Evolutionary conservation across 306 rosid species (phyloP).

Genomic region (Alnus glutinosa): DNA sequence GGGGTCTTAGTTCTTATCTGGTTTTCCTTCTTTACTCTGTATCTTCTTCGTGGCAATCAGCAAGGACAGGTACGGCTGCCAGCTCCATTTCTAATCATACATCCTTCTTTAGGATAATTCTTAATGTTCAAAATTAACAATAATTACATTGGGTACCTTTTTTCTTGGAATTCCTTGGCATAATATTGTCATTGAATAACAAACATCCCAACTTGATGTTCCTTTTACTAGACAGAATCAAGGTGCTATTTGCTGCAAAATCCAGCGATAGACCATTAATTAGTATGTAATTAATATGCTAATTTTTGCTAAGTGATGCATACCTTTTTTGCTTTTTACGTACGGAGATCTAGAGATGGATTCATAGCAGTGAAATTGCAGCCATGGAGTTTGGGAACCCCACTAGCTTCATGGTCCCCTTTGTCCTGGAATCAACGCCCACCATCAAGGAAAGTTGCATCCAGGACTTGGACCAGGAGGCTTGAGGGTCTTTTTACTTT

Average conservation of each 20-base stretch:
- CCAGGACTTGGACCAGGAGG: background rate
- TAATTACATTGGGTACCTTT: background rate
- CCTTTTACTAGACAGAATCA: background rate
- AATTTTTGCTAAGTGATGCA: background rate
- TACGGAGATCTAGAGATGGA: background rate
- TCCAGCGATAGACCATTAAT: background rate
- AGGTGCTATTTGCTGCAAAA: background rate
- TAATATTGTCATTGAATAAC: too few relatives aligned
- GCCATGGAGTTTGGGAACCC: background rate
- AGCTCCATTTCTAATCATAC: slow-evolving; percentile 4
- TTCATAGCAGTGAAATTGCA: background rate
- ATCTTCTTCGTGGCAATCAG: slow-evolving; percentile 78
- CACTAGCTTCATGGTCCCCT: background rate
- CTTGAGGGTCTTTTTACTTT: background rate
- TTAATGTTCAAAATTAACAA: background rate
- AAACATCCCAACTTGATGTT: too few relatives aligned
- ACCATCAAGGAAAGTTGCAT: background rate
- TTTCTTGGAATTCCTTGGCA: background rate
- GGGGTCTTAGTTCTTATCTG: slow-evolving; percentile 65
- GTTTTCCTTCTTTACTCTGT: slow-evolving; percentile 67
- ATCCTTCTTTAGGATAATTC: background rate
- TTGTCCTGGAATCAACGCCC: background rate
- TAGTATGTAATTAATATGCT: too few relatives aligned
- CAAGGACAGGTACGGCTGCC: slow-evolving; percentile 54
- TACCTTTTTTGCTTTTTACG: background rate